Percentiles rank a stretch among this genome's conserved stretches.
Evolutionary conservation across 129 eudicot genomes (phyloP).

Genomic region (Saussurea involucrata): DNA sequence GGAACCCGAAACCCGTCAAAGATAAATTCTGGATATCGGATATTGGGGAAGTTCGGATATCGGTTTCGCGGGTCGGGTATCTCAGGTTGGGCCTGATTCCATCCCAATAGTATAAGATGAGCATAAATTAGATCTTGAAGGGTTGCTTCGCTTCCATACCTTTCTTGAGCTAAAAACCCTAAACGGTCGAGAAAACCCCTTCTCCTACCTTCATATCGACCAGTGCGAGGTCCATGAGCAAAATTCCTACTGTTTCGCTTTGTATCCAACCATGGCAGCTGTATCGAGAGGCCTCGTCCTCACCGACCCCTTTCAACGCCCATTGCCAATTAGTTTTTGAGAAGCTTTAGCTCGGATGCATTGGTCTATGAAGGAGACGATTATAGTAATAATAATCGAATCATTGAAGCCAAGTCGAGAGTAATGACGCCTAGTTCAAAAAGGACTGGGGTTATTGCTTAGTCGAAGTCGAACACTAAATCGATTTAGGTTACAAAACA

Average conservation of each 20-base stretch:
- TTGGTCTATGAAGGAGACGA: slow-evolving; percentile 17
- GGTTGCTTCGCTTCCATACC: neutral
- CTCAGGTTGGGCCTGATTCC: too few relatives aligned
- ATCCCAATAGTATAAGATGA: too few relatives aligned
- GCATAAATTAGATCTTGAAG: neutral
- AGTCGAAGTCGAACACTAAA: too few relatives aligned
- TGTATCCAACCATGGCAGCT: slow-evolving; percentile 40
- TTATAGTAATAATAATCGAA: slow-evolving; percentile 27
- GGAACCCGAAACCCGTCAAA: too few relatives aligned
- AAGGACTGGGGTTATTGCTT: slow-evolving; percentile 86
- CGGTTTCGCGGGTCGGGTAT: too few relatives aligned
- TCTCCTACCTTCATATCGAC: neutral
- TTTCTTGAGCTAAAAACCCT: slow-evolving; percentile 24
- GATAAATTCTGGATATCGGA: too few relatives aligned
- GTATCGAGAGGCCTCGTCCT: slow-evolving; percentile 56
- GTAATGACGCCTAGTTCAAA: slow-evolving; percentile 63
- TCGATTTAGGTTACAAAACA: too few relatives aligned
- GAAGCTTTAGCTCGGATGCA: slow-evolving; percentile 43
- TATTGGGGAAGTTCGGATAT: too few relatives aligned
- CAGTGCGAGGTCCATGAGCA: slow-evolving; percentile 5
- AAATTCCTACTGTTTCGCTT: neutral
- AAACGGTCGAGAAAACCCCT: slow-evolving; percentile 24
- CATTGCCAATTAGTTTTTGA: slow-evolving; percentile 17
- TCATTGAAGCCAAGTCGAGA: slow-evolving; percentile 54
- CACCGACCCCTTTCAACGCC: slow-evolving; percentile 21